Evolutionary conservation across 495 filamentous ascomycete genomes (phyloP).

Genomic region (Penicillium soppii): DNA sequence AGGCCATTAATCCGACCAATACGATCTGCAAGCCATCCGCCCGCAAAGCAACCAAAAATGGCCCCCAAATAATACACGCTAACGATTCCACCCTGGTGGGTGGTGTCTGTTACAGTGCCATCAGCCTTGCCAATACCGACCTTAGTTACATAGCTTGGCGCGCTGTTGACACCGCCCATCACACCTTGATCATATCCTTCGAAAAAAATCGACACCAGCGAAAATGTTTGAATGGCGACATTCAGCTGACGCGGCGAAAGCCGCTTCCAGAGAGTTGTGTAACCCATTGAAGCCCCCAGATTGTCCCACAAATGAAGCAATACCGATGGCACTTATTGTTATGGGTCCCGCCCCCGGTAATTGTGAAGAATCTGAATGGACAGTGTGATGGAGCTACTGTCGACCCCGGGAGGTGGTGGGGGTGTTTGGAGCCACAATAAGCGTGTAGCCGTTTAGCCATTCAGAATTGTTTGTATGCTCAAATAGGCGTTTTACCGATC

Average conservation of each 20-base stretch:
- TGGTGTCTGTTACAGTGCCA: constrained; percentile 37
- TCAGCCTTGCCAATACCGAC: constrained; percentile 38
- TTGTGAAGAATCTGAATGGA: not conserved
- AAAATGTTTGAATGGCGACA: constrained; percentile 45
- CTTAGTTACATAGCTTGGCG: constrained; percentile 36
- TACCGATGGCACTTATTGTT: not conserved
- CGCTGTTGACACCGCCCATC: constrained; percentile 50
- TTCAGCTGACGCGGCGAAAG: constrained; percentile 43
- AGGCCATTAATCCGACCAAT: constrained; percentile 57
- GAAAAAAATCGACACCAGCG: constrained; percentile 53
- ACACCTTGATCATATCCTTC: constrained; percentile 57
- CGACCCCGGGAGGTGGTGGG: no score
- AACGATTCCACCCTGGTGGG: constrained; percentile 48
- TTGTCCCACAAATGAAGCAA: not conserved
- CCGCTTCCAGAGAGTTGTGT: constrained; percentile 42
- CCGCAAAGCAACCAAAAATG: constrained; percentile 53
- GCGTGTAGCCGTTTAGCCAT: constrained; percentile 22
- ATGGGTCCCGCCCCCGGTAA: not conserved
- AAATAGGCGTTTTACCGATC: constrained; percentile 20
- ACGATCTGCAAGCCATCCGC: constrained; percentile 52
- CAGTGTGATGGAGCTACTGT: constrained; percentile 2
- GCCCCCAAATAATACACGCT: constrained; percentile 56
- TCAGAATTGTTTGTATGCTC: not conserved
- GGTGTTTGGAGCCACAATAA: constrained; percentile 1
- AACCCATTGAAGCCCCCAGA: constrained; percentile 27